Conservation (phyloP, 352 stramenopile genomes). For the Lagenidium giganteum region DNA sequence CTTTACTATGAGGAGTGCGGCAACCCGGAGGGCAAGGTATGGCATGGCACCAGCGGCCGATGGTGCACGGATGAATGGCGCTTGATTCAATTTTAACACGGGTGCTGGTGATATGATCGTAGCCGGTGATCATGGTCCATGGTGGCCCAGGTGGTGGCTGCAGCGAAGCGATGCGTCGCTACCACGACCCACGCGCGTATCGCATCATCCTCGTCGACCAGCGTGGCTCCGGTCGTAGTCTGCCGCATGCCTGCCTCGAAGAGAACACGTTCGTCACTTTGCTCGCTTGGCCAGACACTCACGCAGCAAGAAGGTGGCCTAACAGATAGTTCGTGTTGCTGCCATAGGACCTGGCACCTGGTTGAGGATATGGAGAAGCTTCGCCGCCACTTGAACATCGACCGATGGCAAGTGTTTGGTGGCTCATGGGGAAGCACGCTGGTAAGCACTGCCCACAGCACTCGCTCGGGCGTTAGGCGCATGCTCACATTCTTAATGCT, state of each 20-base stretch:
- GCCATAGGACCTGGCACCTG: constrained; percentile 66
- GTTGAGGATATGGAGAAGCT: constrained; percentile 91
- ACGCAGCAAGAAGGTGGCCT: too few relatives aligned
- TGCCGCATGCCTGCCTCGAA: constrained; percentile 70
- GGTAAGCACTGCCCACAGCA: constrained; percentile 11
- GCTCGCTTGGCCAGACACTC: too few relatives aligned
- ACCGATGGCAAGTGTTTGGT: constrained; percentile 90
- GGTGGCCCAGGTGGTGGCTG: constrained; percentile 88
- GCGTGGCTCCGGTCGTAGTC: constrained; percentile 79
- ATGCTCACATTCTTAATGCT: neutral
- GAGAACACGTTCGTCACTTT: constrained; percentile 63
- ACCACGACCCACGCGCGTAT: constrained; percentile 87
- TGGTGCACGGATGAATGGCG: neutral
- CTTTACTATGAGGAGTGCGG: constrained; percentile 87
- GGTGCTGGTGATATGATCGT: constrained; percentile 7
- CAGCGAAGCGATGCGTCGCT: constrained; percentile 77
- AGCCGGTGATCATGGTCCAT: constrained; percentile 88
- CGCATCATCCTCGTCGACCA: constrained; percentile 92
- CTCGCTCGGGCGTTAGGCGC: too few relatives aligned
- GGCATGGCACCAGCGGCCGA: too few relatives aligned
- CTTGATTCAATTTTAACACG: constrained; percentile 3
- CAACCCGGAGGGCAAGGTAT: constrained; percentile 60
- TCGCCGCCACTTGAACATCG: constrained; percentile 63
- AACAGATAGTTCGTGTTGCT: too few relatives aligned
- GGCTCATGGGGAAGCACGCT: constrained; percentile 91